A percentile compares a stretch with the other conserved stretches of the same genome.
phyloP scores from a whole-genome alignment of 176 grass and related monocot genomes.

The Chrysopogon serrulatus region DNA sequence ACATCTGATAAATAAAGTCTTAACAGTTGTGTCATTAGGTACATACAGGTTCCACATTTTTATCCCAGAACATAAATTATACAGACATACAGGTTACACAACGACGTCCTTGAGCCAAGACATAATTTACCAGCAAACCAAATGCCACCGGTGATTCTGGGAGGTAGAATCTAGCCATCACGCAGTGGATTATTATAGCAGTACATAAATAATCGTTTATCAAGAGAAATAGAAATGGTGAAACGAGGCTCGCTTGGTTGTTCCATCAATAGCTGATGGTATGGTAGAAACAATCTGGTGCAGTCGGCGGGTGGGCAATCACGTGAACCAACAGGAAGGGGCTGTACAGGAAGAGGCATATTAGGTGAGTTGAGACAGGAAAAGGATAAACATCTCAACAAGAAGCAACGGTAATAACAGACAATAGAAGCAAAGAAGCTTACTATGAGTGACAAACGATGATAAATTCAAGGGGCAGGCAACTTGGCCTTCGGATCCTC shows the following conservation, averaged over 20 bases:
- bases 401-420: neutral
- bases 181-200: slow-evolving; percentile 26
- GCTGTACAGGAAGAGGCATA: neutral
- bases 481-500: slow-evolving; percentile 17
- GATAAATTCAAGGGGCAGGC: slow-evolving; percentile 36
- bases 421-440: neutral
- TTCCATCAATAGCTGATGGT: neutral
- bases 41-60: neutral
- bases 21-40: neutral
- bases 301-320: neutral
- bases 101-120: neutral
- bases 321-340: neutral
- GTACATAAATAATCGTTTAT: neutral
- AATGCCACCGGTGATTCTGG: neutral
- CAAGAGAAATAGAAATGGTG: neutral
- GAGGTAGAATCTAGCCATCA: neutral
- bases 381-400: neutral
- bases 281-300: neutral
- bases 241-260: slow-evolving; percentile 21
- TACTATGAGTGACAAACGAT: slow-evolving; percentile 2
- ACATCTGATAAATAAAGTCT: neutral
- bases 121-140: slow-evolving; percentile 17
- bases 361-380: neutral
- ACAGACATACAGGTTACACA: slow-evolving; percentile 4
- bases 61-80: slow-evolving; percentile 4